Percentiles rank a stretch among this genome's conserved stretches.
These are phyloP conservation scores for Scutellaria baicalensis DNA, from an alignment of 257 asterid genomes.

Conservation along the genomic window DNA sequence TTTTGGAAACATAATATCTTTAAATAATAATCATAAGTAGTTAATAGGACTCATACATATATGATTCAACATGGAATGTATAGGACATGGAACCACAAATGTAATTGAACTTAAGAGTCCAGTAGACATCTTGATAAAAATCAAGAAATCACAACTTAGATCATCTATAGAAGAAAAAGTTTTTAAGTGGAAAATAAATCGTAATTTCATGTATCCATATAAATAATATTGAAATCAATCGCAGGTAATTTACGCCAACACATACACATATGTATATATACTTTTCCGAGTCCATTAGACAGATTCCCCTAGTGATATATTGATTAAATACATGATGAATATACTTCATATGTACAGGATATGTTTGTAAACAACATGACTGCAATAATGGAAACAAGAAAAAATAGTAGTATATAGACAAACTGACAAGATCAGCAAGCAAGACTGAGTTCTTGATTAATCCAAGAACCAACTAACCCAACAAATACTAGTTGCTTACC, in stretches of 20 bases:
- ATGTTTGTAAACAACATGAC: neutral
- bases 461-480: neutral
- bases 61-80: neutral
- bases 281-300: neutral
- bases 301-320: neutral
- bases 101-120: neutral
- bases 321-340: neutral
- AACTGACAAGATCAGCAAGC: neutral
- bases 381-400: neutral
- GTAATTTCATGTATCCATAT: neutral
- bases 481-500: conserved; percentile 11
- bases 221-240: neutral
- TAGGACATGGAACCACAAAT: neutral
- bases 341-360: neutral
- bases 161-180: neutral
- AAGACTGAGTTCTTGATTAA: neutral
- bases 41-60: neutral
- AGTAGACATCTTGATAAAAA: neutral
- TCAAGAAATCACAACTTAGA: neutral
- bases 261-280: neutral
- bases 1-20: neutral
- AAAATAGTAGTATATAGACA: neutral
- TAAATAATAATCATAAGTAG: neutral
- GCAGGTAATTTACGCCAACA: neutral
- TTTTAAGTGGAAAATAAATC: neutral